Conservation (phyloP, 176 grass and related monocot species). For the Chrysopogon serrulatus region DNA sequence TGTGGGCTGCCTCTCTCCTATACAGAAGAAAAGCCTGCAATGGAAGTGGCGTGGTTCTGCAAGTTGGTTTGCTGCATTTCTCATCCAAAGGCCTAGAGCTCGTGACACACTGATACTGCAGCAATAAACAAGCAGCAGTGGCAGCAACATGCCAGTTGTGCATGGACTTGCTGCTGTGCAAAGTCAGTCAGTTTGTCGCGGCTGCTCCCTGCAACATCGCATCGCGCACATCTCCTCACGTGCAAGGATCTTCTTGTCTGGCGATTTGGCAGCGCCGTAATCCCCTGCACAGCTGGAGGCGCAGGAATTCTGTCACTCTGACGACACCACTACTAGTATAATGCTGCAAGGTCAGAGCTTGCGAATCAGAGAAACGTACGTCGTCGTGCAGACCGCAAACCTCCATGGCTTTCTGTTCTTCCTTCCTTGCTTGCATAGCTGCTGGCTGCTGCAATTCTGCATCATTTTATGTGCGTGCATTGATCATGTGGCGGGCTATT, state of each 20-base stretch:
- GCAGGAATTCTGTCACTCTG: slow-evolving; percentile 3
- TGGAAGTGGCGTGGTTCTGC: not conserved
- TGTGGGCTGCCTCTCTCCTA: not conserved
- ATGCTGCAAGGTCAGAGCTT: not conserved
- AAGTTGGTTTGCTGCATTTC: not conserved
- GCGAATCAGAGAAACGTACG: not conserved
- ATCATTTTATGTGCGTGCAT: not conserved
- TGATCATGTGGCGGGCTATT: slow-evolving; percentile 10
- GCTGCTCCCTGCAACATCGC: not conserved
- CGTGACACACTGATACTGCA: not conserved
- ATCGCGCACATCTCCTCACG: not conserved
- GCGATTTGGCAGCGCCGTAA: slow-evolving; percentile 6
- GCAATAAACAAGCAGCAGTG: not conserved
- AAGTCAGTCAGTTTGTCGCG: not conserved
- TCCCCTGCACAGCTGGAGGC: slow-evolving; percentile 1
- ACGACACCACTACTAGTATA: no score
- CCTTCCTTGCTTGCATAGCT: not conserved
- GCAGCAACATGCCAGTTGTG: not conserved
- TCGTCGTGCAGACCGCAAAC: not conserved
- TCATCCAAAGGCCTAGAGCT: not conserved
- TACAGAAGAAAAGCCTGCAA: not conserved
- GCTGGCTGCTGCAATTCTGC: no score
- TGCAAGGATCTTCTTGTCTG: slow-evolving; percentile 16
- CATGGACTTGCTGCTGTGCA: not conserved
- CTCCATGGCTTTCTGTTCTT: not conserved